These are phyloP conservation scores for Komagataella pseudopastoris DNA, from an alignment of 805 yeast genomes.

Conservation along the genomic window DNA sequence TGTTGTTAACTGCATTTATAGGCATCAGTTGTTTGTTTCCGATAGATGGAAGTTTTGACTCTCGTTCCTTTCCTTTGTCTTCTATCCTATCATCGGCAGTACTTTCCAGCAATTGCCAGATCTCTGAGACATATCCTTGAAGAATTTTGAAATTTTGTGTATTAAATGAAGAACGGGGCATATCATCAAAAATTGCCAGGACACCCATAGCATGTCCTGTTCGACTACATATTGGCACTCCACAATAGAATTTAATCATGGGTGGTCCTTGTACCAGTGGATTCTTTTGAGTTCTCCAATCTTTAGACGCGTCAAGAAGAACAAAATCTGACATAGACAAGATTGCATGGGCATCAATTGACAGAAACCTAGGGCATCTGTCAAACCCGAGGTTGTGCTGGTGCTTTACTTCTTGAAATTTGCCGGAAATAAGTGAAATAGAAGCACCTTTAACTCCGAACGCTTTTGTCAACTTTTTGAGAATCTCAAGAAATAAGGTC, in stretches of 20 bases:
- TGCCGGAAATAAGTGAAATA: conserved; percentile 41
- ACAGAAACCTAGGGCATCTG: conserved; percentile 39
- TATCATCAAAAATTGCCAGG: conserved; percentile 42
- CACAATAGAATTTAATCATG: conserved; percentile 45
- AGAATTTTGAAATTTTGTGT: conserved; percentile 21
- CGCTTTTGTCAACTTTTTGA: conserved; percentile 22
- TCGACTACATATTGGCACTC: conserved; percentile 38
- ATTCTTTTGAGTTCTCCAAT: conserved; percentile 54
- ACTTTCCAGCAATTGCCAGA: conserved; percentile 26
- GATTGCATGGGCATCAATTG: conserved; percentile 59
- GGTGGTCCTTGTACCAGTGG: conserved; percentile 58
- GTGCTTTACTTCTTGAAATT: conserved; percentile 33
- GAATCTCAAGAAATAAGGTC: conserved; percentile 21
- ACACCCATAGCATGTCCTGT: conserved; percentile 38
- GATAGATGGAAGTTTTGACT: neutral
- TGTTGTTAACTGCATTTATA: neutral
- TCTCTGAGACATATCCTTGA: conserved; percentile 23
- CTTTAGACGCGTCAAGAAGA: conserved; percentile 44
- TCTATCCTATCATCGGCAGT: conserved; percentile 10
- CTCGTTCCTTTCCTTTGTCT: neutral
- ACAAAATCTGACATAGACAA: conserved; percentile 42
- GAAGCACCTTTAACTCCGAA: conserved; percentile 39
- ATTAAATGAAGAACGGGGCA: conserved; percentile 22
- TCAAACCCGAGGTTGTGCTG: conserved; percentile 31
- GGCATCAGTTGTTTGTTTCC: neutral